phyloP scores from a whole-genome alignment of 2,329 filamentous ascomycete species.

The Colletotrichum kahawae region DNA sequence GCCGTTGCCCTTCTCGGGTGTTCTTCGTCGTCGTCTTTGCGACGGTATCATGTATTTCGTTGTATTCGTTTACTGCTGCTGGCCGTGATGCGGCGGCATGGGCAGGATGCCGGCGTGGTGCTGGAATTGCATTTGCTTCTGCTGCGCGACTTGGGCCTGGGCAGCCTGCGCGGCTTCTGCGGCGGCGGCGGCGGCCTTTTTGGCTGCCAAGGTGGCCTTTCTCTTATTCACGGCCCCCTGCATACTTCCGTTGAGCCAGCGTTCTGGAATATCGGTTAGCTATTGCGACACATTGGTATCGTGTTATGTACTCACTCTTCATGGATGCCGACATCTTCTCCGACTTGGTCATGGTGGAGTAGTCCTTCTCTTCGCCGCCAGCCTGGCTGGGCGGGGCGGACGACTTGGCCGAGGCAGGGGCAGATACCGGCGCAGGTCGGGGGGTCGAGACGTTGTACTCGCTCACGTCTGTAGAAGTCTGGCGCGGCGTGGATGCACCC shows the following conservation, averaged over 20 bases:
- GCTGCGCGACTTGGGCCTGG: background rate
- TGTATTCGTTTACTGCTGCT: background rate
- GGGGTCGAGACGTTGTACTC: conserved; percentile 6
- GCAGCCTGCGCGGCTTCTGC: conserved; percentile 1
- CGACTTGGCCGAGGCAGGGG: conserved; percentile 18
- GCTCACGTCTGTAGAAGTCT: conserved; percentile 18
- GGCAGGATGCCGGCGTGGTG: conserved; percentile 8
- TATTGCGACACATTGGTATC: background rate
- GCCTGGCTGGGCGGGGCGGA: conserved; percentile 21
- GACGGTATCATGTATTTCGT: background rate
- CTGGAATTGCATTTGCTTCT: background rate
- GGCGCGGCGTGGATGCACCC: background rate
- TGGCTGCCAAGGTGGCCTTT: conserved; percentile 63
- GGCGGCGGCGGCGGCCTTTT: conserved; percentile 56
- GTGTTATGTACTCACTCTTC: conserved; percentile 57
- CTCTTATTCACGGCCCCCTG: conserved; percentile 63
- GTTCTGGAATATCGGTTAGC: conserved; percentile 45
- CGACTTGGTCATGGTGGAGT: conserved; percentile 66
- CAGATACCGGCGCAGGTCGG: conserved; percentile 12
- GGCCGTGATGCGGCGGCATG: background rate
- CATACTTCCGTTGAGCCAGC: conserved; percentile 68
- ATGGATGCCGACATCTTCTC: conserved; percentile 71
- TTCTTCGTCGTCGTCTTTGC: background rate
- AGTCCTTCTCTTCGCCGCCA: conserved; percentile 55
- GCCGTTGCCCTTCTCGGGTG: background rate